Conservation (phyloP, 495 filamentous ascomycete species). For the Articulospora tetracladia region DNA sequence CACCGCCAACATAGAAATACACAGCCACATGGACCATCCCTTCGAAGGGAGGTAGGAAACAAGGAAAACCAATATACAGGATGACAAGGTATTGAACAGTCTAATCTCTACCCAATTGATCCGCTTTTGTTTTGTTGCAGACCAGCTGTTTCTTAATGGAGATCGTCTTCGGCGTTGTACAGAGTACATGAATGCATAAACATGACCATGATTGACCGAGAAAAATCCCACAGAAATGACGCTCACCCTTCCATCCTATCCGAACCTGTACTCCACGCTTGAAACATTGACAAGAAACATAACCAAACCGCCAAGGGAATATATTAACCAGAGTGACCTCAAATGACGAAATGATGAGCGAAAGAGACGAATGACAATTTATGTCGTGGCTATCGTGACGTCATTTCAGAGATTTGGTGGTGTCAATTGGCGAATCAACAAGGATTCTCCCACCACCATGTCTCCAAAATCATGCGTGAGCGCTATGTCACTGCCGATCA, state of each 20-base stretch:
- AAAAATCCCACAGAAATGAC: too few species aligned
- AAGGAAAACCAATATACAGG: background rate
- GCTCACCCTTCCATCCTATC: too few species aligned
- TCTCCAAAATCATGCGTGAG: background rate
- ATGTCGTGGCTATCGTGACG: background rate
- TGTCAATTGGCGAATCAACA: constrained; percentile 1
- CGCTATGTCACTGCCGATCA: background rate
- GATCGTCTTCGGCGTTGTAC: background rate
- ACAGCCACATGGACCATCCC: background rate
- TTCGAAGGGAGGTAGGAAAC: background rate
- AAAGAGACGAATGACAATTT: background rate
- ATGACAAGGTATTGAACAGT: too few species aligned
- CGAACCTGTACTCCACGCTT: background rate
- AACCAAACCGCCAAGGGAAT: constrained; percentile 1
- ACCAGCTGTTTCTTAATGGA: background rate
- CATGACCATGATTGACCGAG: too few species aligned
- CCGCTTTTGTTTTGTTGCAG: background rate
- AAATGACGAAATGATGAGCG: constrained; percentile 4
- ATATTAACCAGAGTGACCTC: background rate
- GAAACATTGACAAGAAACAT: background rate
- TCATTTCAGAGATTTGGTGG: background rate
- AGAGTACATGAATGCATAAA: background rate
- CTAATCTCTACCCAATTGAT: too few species aligned
- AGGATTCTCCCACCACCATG: background rate
- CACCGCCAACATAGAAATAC: background rate